Conservation (phyloP, 768 basidiomycete species). For the Hortiboletus flavorubellus region DNA sequence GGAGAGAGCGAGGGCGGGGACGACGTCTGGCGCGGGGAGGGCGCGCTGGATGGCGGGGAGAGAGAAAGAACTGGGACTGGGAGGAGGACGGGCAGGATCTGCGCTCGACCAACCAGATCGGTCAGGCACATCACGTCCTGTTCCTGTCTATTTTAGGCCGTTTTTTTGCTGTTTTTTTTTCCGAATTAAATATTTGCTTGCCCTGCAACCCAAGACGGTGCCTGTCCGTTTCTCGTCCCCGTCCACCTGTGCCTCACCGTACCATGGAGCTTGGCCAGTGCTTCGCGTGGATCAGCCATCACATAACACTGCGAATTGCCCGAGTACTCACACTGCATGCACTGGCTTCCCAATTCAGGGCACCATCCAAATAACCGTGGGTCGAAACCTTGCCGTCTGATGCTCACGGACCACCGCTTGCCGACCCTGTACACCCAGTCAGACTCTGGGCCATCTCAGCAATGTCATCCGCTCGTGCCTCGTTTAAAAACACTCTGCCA, state of each 20-base stretch:
- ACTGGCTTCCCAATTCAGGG: neutral
- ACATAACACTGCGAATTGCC: too few species aligned
- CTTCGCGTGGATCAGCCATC: constrained; percentile 12
- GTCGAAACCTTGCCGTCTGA: too few species aligned
- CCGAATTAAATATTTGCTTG: neutral
- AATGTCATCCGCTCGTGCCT: constrained; percentile 1
- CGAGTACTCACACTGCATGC: too few species aligned
- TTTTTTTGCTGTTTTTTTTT: constrained; percentile 6
- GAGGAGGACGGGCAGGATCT: constrained; percentile 35
- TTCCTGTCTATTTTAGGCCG: constrained; percentile 29
- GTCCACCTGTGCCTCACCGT: neutral
- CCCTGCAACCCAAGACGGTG: constrained; percentile 10
- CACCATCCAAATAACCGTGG: neutral
- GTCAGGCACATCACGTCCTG: constrained; percentile 35
- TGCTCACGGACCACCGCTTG: neutral
- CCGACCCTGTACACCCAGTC: constrained; percentile 5
- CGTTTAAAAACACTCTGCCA: neutral
- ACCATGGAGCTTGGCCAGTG: neutral
- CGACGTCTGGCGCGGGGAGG: constrained; percentile 8
- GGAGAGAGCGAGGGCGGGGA: neutral
- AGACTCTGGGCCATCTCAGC: neutral
- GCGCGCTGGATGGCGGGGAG: constrained; percentile 10
- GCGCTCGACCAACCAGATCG: constrained; percentile 31
- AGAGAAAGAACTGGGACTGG: constrained; percentile 27
- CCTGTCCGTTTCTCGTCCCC: constrained; percentile 4